Percentiles rank a stretch among this genome's conserved stretches.
Conservation (phyloP, 2,329 filamentous ascomycete species). For the Penicillium janthinellum region DNA sequence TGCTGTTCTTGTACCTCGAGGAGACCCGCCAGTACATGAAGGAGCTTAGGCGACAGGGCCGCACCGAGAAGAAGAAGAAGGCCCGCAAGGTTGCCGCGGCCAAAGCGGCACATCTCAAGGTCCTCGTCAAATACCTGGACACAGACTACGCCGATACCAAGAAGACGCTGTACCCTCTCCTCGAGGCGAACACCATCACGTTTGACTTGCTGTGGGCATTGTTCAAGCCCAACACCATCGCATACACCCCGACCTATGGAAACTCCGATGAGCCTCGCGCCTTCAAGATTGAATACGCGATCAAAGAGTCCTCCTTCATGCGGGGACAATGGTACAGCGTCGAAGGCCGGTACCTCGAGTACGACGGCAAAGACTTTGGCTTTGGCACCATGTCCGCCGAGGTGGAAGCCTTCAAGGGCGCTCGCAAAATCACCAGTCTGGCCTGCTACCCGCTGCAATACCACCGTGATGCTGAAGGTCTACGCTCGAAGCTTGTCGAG, state of each 20-base stretch:
- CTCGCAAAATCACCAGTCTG: conserved; percentile 78
- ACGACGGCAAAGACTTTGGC: conserved; percentile 83
- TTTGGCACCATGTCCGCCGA: conserved; percentile 70
- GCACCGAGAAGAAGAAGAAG: conserved; percentile 56
- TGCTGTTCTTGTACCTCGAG: conserved; percentile 75
- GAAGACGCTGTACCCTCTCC: conserved; percentile 76
- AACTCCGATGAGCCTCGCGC: conserved; percentile 74
- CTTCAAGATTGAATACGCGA: conserved; percentile 78
- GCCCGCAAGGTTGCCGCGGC: conserved; percentile 38
- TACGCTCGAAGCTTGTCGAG: conserved; percentile 70
- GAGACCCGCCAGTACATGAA: conserved; percentile 69
- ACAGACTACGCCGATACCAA: conserved; percentile 78
- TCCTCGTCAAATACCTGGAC: conserved; percentile 75
- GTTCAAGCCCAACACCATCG: conserved; percentile 83
- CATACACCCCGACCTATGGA: conserved; percentile 76
- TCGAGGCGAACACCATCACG: conserved; percentile 80
- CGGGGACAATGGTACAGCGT: conserved; percentile 75
- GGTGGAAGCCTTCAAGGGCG: conserved; percentile 75
- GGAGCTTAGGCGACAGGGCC: conserved; percentile 65
- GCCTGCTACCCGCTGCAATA: conserved; percentile 77
- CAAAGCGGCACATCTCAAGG: conserved; percentile 60
- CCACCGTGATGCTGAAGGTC: conserved; percentile 68
- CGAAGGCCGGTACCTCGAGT: conserved; percentile 77
- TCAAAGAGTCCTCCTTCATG: conserved; percentile 68
- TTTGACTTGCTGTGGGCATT: conserved; percentile 88